Base-by-base conservation (phyloP, 1,284 basidiomycete genomes). In the Cronartium quercuum region DNA sequence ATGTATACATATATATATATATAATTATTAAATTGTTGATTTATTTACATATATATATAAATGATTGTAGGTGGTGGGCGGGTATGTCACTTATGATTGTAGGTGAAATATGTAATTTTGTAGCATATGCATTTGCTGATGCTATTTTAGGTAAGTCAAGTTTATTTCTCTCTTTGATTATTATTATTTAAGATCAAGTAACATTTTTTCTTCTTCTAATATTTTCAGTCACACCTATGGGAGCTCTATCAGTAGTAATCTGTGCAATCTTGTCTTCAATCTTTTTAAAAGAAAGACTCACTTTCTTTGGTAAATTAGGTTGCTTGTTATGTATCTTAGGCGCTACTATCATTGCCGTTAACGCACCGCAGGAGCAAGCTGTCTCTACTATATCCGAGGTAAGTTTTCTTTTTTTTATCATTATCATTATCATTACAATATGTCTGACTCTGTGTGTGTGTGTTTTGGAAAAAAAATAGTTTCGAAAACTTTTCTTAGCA, bases 231-330 rank as follows among this genome's bases (percentile, higher is more conserved):
- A 95, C 93, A n/a, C 94, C 95, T 1, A 87, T 98, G 79, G 95
- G 95, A 61, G 94, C 94, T 3, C 87, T 98, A 71, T 94, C 93
- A 18, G 96, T 98, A 78, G 94, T 98, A 79, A 87, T 98, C 77
- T 95, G 91, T 79, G 95, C 95, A 44, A 90, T 96, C 37, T 85
- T 98, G 24, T 95, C 94, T 10, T 93, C 92, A 60, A 86, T 96
- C 79, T 91, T 98, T 83, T 88, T 98, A 79, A 90, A 95, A 68
- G 96, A 98, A 82, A 90, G 86, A 77, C 87, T 98, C 68, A 90
- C 89, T 41, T 90, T 93, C 83, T 94, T 94, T 80, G 93, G 93
- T 68, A 79, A 79, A 51, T 38, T 40, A 40, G 95, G 95, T 35
- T 97, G 94, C 82, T 87, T 85, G 35, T 86, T 98, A 38, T 96